Evolutionary conservation across 495 filamentous ascomycete species (phyloP).

Genomic region (Penicillium angulare): DNA sequence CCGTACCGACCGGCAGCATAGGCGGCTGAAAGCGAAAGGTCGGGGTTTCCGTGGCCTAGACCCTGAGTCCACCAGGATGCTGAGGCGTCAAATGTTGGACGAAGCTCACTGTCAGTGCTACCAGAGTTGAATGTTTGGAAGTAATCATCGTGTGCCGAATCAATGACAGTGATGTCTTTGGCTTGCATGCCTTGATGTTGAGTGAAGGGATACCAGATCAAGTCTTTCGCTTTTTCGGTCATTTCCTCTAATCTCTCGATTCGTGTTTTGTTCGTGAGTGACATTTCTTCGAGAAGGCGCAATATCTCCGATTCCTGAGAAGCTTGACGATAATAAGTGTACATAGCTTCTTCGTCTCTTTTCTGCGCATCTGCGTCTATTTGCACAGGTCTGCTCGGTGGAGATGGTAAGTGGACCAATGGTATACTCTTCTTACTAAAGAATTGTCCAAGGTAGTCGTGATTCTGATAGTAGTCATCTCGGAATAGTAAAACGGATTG

Average conservation of each 20-base stretch:
- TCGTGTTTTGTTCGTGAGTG: slow-evolving; percentile 46
- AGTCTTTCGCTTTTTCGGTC: slow-evolving; percentile 51
- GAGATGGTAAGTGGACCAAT: slow-evolving; percentile 50
- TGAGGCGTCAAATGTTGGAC: slow-evolving; percentile 70
- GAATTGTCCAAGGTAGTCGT: slow-evolving; percentile 60
- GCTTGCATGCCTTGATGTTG: slow-evolving; percentile 63
- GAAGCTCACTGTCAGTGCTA: slow-evolving; percentile 32
- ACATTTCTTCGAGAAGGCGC: slow-evolving; percentile 46
- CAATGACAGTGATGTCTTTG: slow-evolving; percentile 64
- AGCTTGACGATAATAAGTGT: slow-evolving; percentile 52
- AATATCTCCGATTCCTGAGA: slow-evolving; percentile 35
- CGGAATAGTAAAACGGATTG: slow-evolving; percentile 62
- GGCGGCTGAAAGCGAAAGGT: slow-evolving; percentile 65
- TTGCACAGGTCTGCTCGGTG: slow-evolving; percentile 41
- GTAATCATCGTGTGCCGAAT: slow-evolving; percentile 72
- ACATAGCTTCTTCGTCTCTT: slow-evolving; percentile 55
- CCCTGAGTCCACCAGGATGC: slow-evolving; percentile 89
- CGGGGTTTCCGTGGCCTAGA: slow-evolving; percentile 69
- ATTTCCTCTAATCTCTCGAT: slow-evolving; percentile 57
- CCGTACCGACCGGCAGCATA: slow-evolving; percentile 81
- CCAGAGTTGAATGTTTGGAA: slow-evolving; percentile 57
- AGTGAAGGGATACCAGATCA: slow-evolving; percentile 81
- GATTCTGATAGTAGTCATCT: slow-evolving; percentile 60
- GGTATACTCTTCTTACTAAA: slow-evolving; percentile 59
- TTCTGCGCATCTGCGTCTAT: slow-evolving; percentile 28